Evolutionary conservation across 768 basidiomycete genomes (phyloP).

Genomic region (Piloderma croceum): DNA sequence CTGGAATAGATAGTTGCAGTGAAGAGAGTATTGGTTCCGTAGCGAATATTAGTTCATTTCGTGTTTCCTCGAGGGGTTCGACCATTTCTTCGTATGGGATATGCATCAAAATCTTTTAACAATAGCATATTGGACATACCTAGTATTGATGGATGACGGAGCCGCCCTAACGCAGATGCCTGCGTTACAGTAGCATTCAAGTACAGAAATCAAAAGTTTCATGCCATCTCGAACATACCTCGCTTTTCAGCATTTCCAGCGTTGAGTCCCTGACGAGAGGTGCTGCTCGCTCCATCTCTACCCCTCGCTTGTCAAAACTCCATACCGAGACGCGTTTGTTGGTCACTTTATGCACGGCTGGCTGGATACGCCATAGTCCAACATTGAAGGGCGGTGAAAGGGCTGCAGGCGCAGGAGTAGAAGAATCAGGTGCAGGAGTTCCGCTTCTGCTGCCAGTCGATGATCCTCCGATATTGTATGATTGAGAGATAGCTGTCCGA

Average conservation of each 20-base stretch:
- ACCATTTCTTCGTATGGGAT: constrained; percentile 71
- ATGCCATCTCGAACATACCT: too few relatives aligned
- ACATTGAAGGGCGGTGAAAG: constrained; percentile 55
- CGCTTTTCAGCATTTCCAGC: constrained; percentile 82
- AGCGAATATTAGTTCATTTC: constrained; percentile 85
- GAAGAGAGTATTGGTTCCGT: constrained; percentile 88
- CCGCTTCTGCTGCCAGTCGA: constrained; percentile 32
- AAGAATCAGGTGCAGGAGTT: constrained; percentile 29
- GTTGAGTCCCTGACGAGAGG: constrained; percentile 64
- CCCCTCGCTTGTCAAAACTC: constrained; percentile 78
- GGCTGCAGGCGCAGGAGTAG: constrained; percentile 34
- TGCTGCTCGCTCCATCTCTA: constrained; percentile 69
- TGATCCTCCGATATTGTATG: constrained; percentile 56
- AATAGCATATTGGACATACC: constrained; percentile 38
- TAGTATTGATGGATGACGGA: constrained; percentile 91
- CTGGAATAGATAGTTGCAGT: constrained; percentile 69
- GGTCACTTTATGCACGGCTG: constrained; percentile 84
- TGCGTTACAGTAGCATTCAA: constrained; percentile 24
- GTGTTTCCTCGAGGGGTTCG: constrained; percentile 91
- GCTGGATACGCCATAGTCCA: constrained; percentile 86
- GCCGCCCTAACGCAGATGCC: constrained; percentile 77
- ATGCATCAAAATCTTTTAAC: constrained; percentile 5
- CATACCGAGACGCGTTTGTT: constrained; percentile 89
- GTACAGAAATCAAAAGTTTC: constrained; percentile 2
- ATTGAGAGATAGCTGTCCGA: constrained; percentile 75